Percentiles rank a stretch among this genome's conserved stretches.
Evolutionary conservation across 345 rosid species (phyloP).

Genomic region (Physaria fendleri): DNA sequence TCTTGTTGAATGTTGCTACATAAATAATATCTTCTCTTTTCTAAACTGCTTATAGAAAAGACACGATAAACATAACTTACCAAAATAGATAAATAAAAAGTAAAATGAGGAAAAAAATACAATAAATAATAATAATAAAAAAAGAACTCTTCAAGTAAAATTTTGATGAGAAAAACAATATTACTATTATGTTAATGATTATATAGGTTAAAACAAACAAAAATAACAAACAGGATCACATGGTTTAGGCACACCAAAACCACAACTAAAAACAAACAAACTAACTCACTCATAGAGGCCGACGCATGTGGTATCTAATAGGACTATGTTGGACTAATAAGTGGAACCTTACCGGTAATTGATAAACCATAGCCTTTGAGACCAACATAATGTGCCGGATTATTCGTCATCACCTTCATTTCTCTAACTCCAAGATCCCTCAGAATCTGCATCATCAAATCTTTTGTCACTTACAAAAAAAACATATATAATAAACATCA

Average conservation of each 20-base stretch:
- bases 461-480: not conserved
- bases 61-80: not conserved
- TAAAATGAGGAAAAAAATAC: too few relatives aligned
- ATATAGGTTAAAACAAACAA: not conserved
- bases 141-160: not conserved
- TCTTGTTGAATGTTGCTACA: not conserved
- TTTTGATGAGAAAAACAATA: not conserved
- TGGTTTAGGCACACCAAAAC: constrained; percentile 4
- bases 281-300: not conserved
- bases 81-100: not conserved
- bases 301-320: not conserved
- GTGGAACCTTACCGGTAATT: constrained; percentile 30
- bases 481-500: not conserved
- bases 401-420: constrained; percentile 82
- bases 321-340: constrained; percentile 13
- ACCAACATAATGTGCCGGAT: constrained; percentile 44
- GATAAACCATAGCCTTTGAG: constrained; percentile 36
- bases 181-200: not conserved
- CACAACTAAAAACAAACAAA: constrained; percentile 3
- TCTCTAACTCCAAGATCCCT: constrained; percentile 71
- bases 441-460: constrained; percentile 48
- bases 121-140: not conserved
- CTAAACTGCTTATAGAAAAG: not conserved
- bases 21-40: not conserved
- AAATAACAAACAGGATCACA: not conserved